Evolutionary conservation across 768 basidiomycete genomes (phyloP).

Genomic region (Tricholoma furcatifolium): DNA sequence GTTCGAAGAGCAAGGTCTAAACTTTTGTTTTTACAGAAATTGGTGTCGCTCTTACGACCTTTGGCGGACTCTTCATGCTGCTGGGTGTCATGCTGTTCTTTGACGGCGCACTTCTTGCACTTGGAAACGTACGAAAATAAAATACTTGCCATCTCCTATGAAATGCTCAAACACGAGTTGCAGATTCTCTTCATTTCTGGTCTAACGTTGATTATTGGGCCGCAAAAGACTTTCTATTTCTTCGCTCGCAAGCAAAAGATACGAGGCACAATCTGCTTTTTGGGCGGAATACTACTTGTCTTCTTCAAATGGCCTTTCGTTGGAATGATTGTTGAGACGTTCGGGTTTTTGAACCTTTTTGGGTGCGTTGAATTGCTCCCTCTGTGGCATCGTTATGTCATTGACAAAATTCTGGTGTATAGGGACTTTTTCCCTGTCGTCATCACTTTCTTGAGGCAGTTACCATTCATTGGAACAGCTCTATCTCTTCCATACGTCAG

Average conservation of each 20-base stretch:
- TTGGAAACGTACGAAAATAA: conserved; percentile 76
- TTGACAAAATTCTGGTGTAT: conserved; percentile 12
- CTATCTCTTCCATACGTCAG: conserved; percentile 87
- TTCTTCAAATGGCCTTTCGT: conserved; percentile 95
- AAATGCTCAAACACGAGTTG: conserved; percentile 7
- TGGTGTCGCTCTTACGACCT: conserved; percentile 94
- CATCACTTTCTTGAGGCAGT: conserved; percentile 91
- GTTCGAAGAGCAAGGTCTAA: neutral
- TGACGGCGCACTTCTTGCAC: conserved; percentile 90
- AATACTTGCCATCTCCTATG: neutral
- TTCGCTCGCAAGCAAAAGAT: conserved; percentile 95
- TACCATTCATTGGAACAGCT: conserved; percentile 87
- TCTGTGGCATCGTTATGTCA: neutral
- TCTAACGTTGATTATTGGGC: conserved; percentile 94
- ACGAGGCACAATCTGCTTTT: conserved; percentile 84
- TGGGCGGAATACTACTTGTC: conserved; percentile 88
- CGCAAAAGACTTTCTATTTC: conserved; percentile 96
- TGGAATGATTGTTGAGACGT: conserved; percentile 90
- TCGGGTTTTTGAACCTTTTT: conserved; percentile 97
- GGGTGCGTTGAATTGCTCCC: conserved; percentile 53
- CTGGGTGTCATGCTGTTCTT: conserved; percentile 96
- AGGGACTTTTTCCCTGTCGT: conserved; percentile 99
- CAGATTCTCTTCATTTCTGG: conserved; percentile 94
- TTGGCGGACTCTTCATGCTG: conserved; percentile 94
- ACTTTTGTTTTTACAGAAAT: conserved; percentile 59